phyloP scores from a whole-genome alignment of 805 yeast species.

The Starmerella scarabaei region DNA sequence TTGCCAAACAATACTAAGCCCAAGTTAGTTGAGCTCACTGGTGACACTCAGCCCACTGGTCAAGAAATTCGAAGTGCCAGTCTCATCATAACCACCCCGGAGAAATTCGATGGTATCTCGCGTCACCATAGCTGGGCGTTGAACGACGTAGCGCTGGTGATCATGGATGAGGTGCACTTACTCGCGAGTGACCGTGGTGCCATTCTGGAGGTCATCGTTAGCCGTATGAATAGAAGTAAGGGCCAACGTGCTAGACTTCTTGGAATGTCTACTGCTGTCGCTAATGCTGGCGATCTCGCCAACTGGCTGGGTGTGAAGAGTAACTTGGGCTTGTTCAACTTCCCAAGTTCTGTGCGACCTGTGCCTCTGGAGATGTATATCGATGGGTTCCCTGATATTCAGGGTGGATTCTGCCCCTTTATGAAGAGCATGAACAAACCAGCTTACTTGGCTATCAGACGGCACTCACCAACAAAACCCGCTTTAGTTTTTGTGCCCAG shows the following conservation, averaged over 20 bases:
- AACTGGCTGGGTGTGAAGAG: slow-evolving; percentile 64
- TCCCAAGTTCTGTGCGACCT: slow-evolving; percentile 71
- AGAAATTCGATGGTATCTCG: slow-evolving; percentile 76
- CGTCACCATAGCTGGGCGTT: slow-evolving; percentile 64
- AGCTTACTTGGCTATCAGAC: slow-evolving; percentile 81
- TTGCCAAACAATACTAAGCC: slow-evolving; percentile 11
- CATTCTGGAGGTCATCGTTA: slow-evolving; percentile 76
- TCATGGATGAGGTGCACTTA: slow-evolving; percentile 77
- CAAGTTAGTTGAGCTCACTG: slow-evolving; percentile 63
- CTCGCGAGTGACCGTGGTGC: slow-evolving; percentile 81
- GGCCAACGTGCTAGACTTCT: slow-evolving; percentile 47
- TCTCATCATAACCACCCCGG: slow-evolving; percentile 72
- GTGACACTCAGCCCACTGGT: slow-evolving; percentile 68
- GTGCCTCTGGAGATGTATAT: slow-evolving; percentile 79
- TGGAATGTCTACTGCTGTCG: slow-evolving; percentile 77
- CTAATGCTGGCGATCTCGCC: slow-evolving; percentile 76
- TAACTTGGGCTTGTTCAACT: slow-evolving; percentile 51
- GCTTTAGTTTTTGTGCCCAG: slow-evolving; percentile 77
- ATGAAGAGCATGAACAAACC: slow-evolving; percentile 87
- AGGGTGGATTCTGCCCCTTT: slow-evolving; percentile 59
- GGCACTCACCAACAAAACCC: slow-evolving; percentile 77
- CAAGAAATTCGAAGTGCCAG: slow-evolving; percentile 54
- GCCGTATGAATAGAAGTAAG: slow-evolving; percentile 65
- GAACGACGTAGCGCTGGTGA: slow-evolving; percentile 58
- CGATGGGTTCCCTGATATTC: slow-evolving; percentile 72